phyloP scores from a whole-genome alignment of 768 basidiomycete species.

The Pleurotus cornucopiae region DNA sequence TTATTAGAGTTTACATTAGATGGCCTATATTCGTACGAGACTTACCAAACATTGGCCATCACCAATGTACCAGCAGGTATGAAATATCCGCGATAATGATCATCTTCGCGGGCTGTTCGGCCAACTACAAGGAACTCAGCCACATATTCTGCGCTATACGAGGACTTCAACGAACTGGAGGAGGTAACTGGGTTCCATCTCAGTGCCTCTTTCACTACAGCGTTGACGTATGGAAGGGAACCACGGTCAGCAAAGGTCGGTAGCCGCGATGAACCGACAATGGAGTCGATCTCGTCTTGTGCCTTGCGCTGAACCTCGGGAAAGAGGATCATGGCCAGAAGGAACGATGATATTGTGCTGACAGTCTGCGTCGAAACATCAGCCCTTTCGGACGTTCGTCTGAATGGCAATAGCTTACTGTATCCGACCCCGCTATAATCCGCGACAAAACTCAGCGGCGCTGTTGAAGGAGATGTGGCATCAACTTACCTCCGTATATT shows the following conservation, averaged over 20 bases:
- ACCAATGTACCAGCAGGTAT: too few relatives aligned
- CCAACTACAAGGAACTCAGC: too few relatives aligned
- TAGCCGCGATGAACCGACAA: constrained; percentile 10
- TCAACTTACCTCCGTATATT: not conserved
- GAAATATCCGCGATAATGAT: too few relatives aligned
- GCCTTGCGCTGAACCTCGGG: constrained; percentile 25
- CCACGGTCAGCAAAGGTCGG: constrained; percentile 17
- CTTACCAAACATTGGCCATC: too few relatives aligned
- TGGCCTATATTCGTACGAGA: too few relatives aligned
- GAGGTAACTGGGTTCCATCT: constrained; percentile 15
- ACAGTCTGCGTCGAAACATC: constrained; percentile 21
- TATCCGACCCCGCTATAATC: not conserved
- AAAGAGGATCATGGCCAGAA: constrained; percentile 25
- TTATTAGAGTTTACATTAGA: too few relatives aligned
- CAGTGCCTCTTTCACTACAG: constrained; percentile 34
- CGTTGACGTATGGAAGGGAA: constrained; percentile 37
- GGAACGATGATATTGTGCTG: constrained; percentile 21
- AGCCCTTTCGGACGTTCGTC: not conserved
- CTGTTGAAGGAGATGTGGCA: not conserved
- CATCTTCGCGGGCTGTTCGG: too few relatives aligned
- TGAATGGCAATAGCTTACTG: not conserved
- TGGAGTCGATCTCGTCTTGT: constrained; percentile 24
- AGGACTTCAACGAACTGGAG: too few relatives aligned
- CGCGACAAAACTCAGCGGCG: not conserved
- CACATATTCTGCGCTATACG: too few relatives aligned